Evolutionary conservation across 257 asterid genomes (phyloP).

Genomic region (Solanum commersonii): DNA sequence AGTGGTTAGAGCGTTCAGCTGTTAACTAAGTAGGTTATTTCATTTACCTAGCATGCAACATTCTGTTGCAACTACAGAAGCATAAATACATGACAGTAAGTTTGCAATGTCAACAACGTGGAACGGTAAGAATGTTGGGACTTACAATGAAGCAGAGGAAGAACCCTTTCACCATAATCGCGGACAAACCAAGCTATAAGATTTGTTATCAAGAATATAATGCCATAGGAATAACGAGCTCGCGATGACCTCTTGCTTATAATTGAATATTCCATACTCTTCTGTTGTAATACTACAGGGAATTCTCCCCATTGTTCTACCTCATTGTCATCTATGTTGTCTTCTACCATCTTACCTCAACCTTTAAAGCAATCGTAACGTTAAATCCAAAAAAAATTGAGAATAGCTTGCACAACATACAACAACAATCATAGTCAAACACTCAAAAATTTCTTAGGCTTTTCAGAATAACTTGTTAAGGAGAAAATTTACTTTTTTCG

Average conservation of each 20-base stretch:
- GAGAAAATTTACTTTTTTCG: neutral
- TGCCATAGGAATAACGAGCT: slow-evolving; percentile 74
- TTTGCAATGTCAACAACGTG: neutral
- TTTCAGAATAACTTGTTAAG: neutral
- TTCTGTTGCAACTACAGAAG: neutral
- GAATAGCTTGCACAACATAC: neutral
- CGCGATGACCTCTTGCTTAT: slow-evolving; percentile 51
- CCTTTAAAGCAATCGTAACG: slow-evolving; percentile 10
- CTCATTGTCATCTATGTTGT: slow-evolving; percentile 14
- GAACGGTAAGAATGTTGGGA: neutral
- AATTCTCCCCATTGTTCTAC: slow-evolving; percentile 8
- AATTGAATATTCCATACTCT: slow-evolving; percentile 14
- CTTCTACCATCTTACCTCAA: slow-evolving; percentile 17
- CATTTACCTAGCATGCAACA: neutral
- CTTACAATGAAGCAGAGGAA: slow-evolving; percentile 68
- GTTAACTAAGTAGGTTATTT: neutral
- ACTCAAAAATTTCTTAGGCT: neutral
- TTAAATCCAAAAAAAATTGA: neutral
- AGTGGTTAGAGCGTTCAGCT: neutral
- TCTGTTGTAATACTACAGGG: slow-evolving; percentile 9
- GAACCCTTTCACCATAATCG: slow-evolving; percentile 64
- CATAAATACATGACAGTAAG: neutral
- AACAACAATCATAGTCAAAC: neutral
- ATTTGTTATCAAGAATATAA: slow-evolving; percentile 49
- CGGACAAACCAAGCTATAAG: slow-evolving; percentile 80